These are phyloP conservation scores for Metschnikowia shivogae DNA, from an alignment of 805 yeast genomes.

Conservation along the genomic window DNA sequence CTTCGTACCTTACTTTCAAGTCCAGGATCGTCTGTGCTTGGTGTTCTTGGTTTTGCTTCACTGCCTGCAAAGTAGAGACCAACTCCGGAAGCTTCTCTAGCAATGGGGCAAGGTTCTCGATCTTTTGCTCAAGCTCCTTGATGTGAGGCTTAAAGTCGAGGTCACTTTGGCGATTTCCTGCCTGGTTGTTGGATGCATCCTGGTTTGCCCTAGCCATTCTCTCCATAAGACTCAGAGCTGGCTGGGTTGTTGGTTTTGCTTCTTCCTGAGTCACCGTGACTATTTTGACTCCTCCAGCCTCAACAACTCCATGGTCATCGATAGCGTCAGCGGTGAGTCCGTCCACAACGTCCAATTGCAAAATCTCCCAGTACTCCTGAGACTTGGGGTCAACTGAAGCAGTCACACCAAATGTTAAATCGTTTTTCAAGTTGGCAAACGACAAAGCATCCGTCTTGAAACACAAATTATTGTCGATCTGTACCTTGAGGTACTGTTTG, in stretches of 20 bases:
- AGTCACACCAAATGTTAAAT: conserved; percentile 50
- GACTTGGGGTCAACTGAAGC: conserved; percentile 35
- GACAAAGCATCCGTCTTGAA: conserved; percentile 57
- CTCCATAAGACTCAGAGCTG: conserved; percentile 25
- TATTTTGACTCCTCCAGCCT: conserved; percentile 34
- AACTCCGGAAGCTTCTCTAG: neutral
- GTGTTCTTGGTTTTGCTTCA: conserved; percentile 14
- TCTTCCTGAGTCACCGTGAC: conserved; percentile 14
- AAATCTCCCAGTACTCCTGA: conserved; percentile 59
- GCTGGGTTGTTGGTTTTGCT: neutral
- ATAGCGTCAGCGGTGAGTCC: conserved; percentile 51
- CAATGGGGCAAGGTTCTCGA: neutral
- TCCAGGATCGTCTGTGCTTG: conserved; percentile 19
- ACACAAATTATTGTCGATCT: conserved; percentile 67
- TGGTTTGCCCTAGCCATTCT: conserved; percentile 17
- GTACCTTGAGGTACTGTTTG: conserved; percentile 52
- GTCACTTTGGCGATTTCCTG: neutral
- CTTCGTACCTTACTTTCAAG: conserved; percentile 19
- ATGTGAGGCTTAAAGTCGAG: neutral
- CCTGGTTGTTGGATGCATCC: neutral
- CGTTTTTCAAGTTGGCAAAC: conserved; percentile 34
- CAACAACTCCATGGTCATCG: conserved; percentile 51
- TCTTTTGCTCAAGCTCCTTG: conserved; percentile 1
- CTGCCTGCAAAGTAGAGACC: neutral
- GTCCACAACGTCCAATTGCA: conserved; percentile 54